A percentile compares a stretch with the other conserved stretches of the same genome.
phyloP scores from a whole-genome alignment of 2,329 filamentous ascomycete genomes.

The Diaporthe velutina region DNA sequence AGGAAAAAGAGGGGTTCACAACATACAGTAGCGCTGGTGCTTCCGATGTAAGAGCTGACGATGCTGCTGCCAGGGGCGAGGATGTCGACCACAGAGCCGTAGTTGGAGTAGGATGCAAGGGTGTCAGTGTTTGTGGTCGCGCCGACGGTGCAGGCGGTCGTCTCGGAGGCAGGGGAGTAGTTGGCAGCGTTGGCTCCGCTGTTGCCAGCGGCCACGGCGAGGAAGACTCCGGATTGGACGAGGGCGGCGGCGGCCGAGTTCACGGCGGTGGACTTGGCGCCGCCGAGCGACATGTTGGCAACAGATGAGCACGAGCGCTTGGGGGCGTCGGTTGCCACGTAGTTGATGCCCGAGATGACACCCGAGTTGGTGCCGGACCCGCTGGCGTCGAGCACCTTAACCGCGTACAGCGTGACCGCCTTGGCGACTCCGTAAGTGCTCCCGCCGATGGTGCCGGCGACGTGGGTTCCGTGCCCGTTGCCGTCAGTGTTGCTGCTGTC shows the following conservation, averaged over 20 bases:
- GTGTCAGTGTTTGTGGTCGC: conserved; percentile 50
- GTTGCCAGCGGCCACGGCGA: conserved; percentile 61
- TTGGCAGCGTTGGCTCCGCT: conserved; percentile 47
- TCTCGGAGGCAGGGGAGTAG: conserved; percentile 52
- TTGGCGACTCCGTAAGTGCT: conserved; percentile 50
- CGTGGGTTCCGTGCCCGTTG: conserved; percentile 50
- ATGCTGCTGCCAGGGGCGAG: conserved; percentile 59
- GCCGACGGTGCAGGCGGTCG: conserved; percentile 57
- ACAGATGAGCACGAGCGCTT: conserved; percentile 16
- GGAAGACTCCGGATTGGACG: conserved; percentile 51
- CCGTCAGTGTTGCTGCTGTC: conserved; percentile 43
- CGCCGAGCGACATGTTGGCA: conserved; percentile 37
- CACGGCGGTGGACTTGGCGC: conserved; percentile 45
- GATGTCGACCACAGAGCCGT: conserved; percentile 57
- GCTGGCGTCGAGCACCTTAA: conserved; percentile 47
- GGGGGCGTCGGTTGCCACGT: conserved; percentile 35
- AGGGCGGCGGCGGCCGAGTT: conserved; percentile 54
- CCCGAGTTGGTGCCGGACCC: conserved; percentile 29
- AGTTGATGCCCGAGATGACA: conserved; percentile 43
- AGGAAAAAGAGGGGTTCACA: background rate
- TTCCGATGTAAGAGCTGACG: conserved; percentile 57
- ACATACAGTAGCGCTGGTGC: conserved; percentile 50
- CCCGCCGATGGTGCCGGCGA: conserved; percentile 49
- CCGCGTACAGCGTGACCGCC: conserved; percentile 46
- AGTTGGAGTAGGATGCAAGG: conserved; percentile 60